phyloP scores from a whole-genome alignment of 2,329 filamentous ascomycete species.

The Orbilia quercus region DNA sequence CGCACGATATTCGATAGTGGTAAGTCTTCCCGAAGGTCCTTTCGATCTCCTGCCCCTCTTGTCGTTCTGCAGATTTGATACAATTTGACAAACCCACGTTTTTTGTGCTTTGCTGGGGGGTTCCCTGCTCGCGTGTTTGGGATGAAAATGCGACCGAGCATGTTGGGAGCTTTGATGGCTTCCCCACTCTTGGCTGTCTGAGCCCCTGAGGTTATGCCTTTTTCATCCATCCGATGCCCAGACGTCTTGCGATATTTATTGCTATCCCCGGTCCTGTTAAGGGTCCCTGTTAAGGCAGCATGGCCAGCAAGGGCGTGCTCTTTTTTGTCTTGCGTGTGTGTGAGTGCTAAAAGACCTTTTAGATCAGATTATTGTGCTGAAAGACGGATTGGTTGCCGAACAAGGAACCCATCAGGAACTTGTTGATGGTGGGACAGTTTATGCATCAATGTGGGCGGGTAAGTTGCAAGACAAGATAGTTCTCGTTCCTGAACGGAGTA shows the following conservation, averaged over 20 bases:
- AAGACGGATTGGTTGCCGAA: conserved; percentile 85
- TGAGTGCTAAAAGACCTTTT: conserved; percentile 10
- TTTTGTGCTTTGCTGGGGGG: conserved; percentile 26
- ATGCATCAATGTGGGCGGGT: conserved; percentile 91
- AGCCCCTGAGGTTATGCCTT: conserved; percentile 40
- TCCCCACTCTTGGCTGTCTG: conserved; percentile 39
- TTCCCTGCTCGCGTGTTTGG: conserved; percentile 44
- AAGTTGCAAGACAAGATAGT: conserved; percentile 63
- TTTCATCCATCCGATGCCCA: conserved; percentile 15
- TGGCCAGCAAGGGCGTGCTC: neutral
- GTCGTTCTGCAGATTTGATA: conserved; percentile 29
- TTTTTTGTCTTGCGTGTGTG: too few relatives aligned
- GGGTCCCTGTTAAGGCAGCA: neutral
- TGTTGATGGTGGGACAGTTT: conserved; percentile 80
- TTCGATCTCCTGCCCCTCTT: conserved; percentile 19
- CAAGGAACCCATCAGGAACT: conserved; percentile 85
- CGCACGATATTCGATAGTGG: conserved; percentile 89
- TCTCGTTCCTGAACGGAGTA: conserved; percentile 12
- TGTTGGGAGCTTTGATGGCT: conserved; percentile 15
- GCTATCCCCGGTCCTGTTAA: conserved; percentile 13
- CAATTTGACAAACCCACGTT: conserved; percentile 49
- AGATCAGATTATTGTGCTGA: conserved; percentile 90
- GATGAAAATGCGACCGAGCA: conserved; percentile 38
- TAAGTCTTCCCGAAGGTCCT: conserved; percentile 41
- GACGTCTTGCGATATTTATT: conserved; percentile 44